Conservation (phyloP, 1,284 basidiomycete species). For the Cystobasidium pallidum region DNA sequence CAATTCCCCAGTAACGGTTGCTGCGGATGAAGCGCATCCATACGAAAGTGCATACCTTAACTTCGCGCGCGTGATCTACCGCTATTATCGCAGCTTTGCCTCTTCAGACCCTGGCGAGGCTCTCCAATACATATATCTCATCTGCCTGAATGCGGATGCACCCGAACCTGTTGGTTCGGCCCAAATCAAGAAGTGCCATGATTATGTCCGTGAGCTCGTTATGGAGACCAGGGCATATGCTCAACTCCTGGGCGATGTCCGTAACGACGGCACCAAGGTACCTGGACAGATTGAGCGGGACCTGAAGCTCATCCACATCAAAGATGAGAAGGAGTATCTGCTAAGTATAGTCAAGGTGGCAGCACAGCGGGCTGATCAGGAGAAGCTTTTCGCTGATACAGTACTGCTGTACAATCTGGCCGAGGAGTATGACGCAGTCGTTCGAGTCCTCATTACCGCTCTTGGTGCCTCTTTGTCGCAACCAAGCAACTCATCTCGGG, state of each 20-base stretch:
- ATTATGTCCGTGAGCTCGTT: slow-evolving; percentile 83
- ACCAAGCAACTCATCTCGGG: slow-evolving; percentile 56
- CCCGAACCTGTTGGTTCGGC: slow-evolving; percentile 68
- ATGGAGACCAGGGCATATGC: slow-evolving; percentile 81
- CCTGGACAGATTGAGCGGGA: slow-evolving; percentile 85
- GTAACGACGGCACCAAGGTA: slow-evolving; percentile 79
- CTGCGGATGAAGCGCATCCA: slow-evolving; percentile 17
- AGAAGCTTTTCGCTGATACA: slow-evolving; percentile 77
- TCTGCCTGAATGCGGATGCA: slow-evolving; percentile 77
- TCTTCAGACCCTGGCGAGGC: slow-evolving; percentile 90
- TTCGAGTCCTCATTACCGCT: slow-evolving; percentile 83
- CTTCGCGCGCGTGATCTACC: slow-evolving; percentile 83
- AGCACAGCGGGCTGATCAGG: slow-evolving; percentile 71
- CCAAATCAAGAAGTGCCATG: slow-evolving; percentile 82
- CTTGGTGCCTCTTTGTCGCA: slow-evolving; percentile 81
- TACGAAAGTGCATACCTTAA: slow-evolving; percentile 63
- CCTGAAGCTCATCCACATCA: slow-evolving; percentile 73
- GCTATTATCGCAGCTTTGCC: slow-evolving; percentile 88
- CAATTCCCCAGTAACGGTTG: slow-evolving; percentile 24
- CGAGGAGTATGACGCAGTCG: slow-evolving; percentile 84
- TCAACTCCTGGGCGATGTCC: slow-evolving; percentile 85
- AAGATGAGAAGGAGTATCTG: slow-evolving; percentile 73
- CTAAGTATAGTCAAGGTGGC: slow-evolving; percentile 80
- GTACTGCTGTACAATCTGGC: slow-evolving; percentile 96
- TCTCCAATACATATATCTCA: slow-evolving; percentile 90